phyloP scores from a whole-genome alignment of 129 eudicot genomes.

The Arctium minus region DNA sequence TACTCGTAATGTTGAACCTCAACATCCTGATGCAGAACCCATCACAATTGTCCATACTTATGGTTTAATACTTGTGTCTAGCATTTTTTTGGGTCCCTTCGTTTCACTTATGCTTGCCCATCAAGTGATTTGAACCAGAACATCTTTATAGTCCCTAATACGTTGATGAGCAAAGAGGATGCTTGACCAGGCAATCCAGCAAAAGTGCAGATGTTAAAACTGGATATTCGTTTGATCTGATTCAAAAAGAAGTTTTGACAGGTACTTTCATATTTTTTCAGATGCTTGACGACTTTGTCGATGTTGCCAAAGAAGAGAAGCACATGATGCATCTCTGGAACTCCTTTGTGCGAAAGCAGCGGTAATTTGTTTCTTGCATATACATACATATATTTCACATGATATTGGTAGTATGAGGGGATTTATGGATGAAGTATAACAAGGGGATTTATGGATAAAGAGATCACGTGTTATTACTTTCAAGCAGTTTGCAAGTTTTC shows the following conservation, averaged over 20 bases:
- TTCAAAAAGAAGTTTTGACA: not conserved
- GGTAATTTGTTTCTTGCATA: slow-evolving; percentile 31
- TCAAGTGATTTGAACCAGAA: not conserved
- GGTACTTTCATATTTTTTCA: slow-evolving; percentile 29
- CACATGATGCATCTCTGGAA: slow-evolving; percentile 96
- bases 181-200: not conserved
- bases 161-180: not conserved
- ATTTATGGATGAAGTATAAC: not conserved
- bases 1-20: not conserved
- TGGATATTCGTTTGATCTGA: not conserved
- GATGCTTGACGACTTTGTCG: slow-evolving; percentile 99
- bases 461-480: not conserved
- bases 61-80: not conserved
- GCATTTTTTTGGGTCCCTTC: not conserved
- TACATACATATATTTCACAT: not conserved
- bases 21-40: not conserved
- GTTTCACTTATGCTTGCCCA: not conserved
- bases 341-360: slow-evolving; percentile 83
- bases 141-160: not conserved
- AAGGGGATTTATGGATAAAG: not conserved
- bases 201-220: not conserved
- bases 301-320: slow-evolving; percentile 80
- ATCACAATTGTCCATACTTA: not conserved
- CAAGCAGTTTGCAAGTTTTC: not conserved
- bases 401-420: not conserved